Percentiles rank a stretch among this genome's conserved stretches.
Evolutionary conservation across 2,329 filamentous ascomycete genomes (phyloP).

Genomic region (Seiridium unicorne): DNA sequence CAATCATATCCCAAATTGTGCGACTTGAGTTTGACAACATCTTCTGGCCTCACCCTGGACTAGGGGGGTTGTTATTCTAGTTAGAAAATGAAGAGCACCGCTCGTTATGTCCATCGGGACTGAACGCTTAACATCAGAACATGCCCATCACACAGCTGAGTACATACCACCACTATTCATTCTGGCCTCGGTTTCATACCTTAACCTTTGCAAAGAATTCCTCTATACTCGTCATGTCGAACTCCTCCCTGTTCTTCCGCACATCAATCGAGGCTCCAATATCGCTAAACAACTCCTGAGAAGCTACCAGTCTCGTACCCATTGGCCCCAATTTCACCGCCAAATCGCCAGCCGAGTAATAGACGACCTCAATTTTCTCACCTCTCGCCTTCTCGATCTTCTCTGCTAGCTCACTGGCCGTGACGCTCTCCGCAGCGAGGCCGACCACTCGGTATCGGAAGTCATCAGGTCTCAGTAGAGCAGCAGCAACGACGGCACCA

Average conservation of each 20-base stretch:
- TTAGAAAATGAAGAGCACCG: too few relatives aligned
- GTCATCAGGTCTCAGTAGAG: background rate
- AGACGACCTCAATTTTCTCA: background rate
- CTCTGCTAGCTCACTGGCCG: background rate
- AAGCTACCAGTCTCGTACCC: background rate
- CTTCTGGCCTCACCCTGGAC: too few relatives aligned
- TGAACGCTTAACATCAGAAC: too few relatives aligned
- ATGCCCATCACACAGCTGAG: too few relatives aligned
- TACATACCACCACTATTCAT: too few relatives aligned
- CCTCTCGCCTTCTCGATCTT: background rate
- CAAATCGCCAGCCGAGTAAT: background rate
- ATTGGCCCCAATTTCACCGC: background rate
- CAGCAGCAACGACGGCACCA: background rate
- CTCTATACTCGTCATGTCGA: background rate
- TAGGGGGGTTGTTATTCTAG: too few relatives aligned
- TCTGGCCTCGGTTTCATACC: background rate
- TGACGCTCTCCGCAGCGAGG: slow-evolving; percentile 2
- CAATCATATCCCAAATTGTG: too few relatives aligned
- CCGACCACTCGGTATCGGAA: background rate
- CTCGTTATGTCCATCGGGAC: too few relatives aligned
- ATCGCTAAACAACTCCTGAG: background rate
- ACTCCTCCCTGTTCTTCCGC: background rate
- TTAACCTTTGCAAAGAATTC: background rate
- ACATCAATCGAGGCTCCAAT: background rate
- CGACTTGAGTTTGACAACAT: too few relatives aligned